Evolutionary conservation across 2,329 filamentous ascomycete genomes (phyloP).

Genomic region (Westerdykella ornata): DNA sequence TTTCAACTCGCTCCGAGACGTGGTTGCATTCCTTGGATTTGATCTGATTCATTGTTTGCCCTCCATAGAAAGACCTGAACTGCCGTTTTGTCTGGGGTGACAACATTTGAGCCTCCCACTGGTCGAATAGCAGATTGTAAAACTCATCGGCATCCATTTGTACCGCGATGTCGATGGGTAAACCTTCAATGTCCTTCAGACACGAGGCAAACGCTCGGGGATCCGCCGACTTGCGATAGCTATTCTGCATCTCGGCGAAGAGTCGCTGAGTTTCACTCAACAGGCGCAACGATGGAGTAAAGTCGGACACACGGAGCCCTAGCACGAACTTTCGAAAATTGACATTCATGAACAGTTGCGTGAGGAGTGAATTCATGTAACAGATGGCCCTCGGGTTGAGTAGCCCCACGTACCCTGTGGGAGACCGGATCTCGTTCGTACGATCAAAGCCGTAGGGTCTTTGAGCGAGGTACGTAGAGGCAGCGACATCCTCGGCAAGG

Average conservation of each 20-base stretch:
- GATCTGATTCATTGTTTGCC: constrained; percentile 87
- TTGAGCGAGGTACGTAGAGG: constrained; percentile 51
- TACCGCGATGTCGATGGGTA: constrained; percentile 73
- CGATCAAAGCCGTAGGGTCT: constrained; percentile 53
- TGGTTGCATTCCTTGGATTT: constrained; percentile 92
- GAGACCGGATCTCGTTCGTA: constrained; percentile 60
- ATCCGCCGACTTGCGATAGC: constrained; percentile 65
- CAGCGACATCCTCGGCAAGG: constrained; percentile 17
- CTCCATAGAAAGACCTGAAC: constrained; percentile 82
- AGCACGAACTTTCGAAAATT: constrained; percentile 82
- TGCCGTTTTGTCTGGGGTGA: constrained; percentile 60
- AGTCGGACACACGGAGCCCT: constrained; percentile 46
- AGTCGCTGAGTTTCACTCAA: constrained; percentile 72
- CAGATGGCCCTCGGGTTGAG: constrained; percentile 92
- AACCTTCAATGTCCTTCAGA: constrained; percentile 76
- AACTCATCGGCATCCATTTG: constrained; percentile 99
- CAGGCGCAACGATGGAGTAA: constrained; percentile 55
- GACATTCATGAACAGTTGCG: constrained; percentile 93
- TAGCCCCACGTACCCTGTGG: constrained; percentile 81
- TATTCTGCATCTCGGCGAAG: constrained; percentile 82
- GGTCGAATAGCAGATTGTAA: constrained; percentile 87
- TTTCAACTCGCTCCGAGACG: constrained; percentile 82
- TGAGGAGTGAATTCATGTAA: constrained; percentile 90
- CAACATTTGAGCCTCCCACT: constrained; percentile 76
- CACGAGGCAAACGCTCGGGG: constrained; percentile 64